Conservation (phyloP, 371 early-diverging fungal genomes). For the Lichtheimia hyalospora region DNA sequence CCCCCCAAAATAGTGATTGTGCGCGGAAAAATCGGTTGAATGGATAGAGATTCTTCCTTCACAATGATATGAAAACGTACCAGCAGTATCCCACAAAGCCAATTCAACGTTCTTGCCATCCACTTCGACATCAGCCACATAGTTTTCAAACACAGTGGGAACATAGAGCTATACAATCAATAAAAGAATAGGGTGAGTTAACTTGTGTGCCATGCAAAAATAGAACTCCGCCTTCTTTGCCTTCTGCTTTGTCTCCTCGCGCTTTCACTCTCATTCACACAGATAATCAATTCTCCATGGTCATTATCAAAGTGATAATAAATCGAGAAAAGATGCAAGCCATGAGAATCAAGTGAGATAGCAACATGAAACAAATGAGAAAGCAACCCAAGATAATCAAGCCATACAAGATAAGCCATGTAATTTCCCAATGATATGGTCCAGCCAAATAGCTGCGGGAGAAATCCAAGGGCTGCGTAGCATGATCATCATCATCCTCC, state of each 20-base stretch:
- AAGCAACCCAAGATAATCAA: background rate
- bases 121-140: constrained; percentile 90
- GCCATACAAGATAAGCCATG: no score
- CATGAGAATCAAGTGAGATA: background rate
- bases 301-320: no score
- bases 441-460: background rate
- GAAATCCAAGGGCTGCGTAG: constrained; percentile 3
- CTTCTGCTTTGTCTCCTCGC: constrained; percentile 9
- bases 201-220: constrained; percentile 9
- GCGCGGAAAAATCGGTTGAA: constrained; percentile 3
- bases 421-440: no score
- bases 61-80: constrained; percentile 34
- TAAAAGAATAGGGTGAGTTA: background rate
- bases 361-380: background rate
- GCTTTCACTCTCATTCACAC: background rate
- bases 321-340: background rate
- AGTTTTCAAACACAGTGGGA: constrained; percentile 97
- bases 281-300: background rate
- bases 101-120: constrained; percentile 93
- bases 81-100: constrained; percentile 98
- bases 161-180: constrained; percentile 54
- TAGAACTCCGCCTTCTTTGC: constrained; percentile 11
- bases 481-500: background rate
- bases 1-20: constrained; percentile 10
- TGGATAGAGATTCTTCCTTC: background rate